Percentiles rank a stretch among this genome's conserved stretches.
These are phyloP conservation scores for Phialophora verrucosa DNA, from an alignment of 2,329 filamentous ascomycete species.

Conservation along the genomic window DNA sequence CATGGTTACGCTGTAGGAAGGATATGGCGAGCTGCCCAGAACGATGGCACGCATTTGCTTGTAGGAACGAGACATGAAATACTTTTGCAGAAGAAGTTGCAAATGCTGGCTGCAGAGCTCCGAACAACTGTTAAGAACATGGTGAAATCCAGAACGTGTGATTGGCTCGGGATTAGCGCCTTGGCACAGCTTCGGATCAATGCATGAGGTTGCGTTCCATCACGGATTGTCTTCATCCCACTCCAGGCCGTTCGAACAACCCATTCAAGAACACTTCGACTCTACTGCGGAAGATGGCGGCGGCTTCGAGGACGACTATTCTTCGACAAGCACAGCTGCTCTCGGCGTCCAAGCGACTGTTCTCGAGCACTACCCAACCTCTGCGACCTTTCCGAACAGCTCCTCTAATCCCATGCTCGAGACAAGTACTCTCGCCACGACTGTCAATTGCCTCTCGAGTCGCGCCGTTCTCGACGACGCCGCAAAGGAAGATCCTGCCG, in stretches of 20 bases:
- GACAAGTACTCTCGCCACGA: slow-evolving; percentile 21
- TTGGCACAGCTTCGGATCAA: slow-evolving; percentile 19
- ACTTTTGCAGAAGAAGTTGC: background rate
- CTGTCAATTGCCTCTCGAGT: slow-evolving; percentile 49
- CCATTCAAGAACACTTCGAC: slow-evolving; percentile 4
- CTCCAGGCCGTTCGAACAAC: slow-evolving; percentile 10
- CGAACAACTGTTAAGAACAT: background rate
- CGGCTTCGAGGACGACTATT: slow-evolving; percentile 32
- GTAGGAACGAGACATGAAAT: background rate
- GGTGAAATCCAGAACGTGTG: slow-evolving; percentile 18
- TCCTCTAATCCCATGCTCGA: slow-evolving; percentile 27
- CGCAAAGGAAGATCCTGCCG: slow-evolving; percentile 76
- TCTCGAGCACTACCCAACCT: slow-evolving; percentile 32
- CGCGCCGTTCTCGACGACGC: slow-evolving; percentile 86
- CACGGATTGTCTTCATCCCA: slow-evolving; percentile 18
- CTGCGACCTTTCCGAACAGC: slow-evolving; percentile 31
- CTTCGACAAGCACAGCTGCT: slow-evolving; percentile 35
- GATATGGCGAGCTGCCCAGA: background rate
- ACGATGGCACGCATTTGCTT: background rate
- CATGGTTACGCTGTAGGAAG: background rate
- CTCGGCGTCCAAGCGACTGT: slow-evolving; percentile 26
- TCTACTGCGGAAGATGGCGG: slow-evolving; percentile 29
- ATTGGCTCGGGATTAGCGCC: slow-evolving; percentile 22
- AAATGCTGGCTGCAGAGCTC: background rate
- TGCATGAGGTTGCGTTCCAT: slow-evolving; percentile 17